Conservation (phyloP, 2,329 filamentous ascomycete species). For the Claviceps capensis region DNA sequence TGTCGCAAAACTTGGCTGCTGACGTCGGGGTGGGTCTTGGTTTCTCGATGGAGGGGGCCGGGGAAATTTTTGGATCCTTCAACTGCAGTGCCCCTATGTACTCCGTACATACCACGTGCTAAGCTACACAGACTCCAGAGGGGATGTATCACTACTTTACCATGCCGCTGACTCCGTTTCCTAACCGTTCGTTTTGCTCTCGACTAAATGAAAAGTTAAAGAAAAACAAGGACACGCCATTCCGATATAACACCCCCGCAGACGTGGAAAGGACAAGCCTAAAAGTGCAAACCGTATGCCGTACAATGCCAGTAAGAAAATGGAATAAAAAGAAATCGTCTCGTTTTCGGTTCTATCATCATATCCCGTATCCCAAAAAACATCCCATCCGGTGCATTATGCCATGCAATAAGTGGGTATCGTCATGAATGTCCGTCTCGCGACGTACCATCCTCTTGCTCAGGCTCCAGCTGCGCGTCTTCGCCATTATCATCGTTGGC, state of each 20-base stretch:
- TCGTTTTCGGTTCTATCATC: not conserved
- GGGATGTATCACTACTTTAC: not conserved
- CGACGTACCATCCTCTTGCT: slow-evolving; percentile 6
- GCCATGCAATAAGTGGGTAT: slow-evolving; percentile 5
- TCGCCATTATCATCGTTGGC: slow-evolving; percentile 15
- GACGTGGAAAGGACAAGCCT: not conserved
- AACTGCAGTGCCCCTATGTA: too few species aligned
- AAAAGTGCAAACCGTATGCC: not conserved
- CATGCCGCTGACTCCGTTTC: not conserved
- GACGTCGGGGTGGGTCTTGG: too few species aligned
- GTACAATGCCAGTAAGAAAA: not conserved
- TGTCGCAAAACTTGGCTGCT: not conserved
- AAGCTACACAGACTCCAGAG: not conserved
- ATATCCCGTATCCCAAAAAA: not conserved
- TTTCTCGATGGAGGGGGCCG: too few species aligned
- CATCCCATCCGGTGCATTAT: not conserved
- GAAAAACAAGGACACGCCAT: not conserved
- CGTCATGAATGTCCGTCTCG: slow-evolving; percentile 5
- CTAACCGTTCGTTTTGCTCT: not conserved
- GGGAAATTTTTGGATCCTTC: too few species aligned
- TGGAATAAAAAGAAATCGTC: not conserved
- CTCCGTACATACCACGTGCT: too few species aligned
- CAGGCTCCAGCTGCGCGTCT: slow-evolving; percentile 15
- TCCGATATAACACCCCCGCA: not conserved
- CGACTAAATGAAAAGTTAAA: not conserved